Percentiles rank a stretch among this genome's conserved stretches.
These are phyloP conservation scores for Suillus occidentalis DNA, from an alignment of 768 basidiomycete genomes.

Conservation along the genomic window DNA sequence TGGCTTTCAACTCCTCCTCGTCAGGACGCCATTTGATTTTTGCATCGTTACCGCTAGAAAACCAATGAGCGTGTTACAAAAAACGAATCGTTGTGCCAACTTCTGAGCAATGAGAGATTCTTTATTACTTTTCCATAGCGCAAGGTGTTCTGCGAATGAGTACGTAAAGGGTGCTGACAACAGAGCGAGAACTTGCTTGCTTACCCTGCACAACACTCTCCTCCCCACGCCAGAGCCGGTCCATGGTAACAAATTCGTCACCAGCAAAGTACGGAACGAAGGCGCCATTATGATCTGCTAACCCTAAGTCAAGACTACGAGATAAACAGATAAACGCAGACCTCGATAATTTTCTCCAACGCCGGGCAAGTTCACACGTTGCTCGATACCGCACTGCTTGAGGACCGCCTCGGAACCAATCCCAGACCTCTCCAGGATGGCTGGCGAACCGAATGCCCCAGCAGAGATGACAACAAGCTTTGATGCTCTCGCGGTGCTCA, in stretches of 20 bases:
- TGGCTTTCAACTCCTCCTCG: constrained; percentile 16
- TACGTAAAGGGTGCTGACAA: not conserved
- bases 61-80: not conserved
- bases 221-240: constrained; percentile 41
- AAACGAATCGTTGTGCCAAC: constrained; percentile 30
- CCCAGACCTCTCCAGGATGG: constrained; percentile 55
- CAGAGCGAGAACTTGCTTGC: constrained; percentile 16
- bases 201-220: constrained; percentile 40
- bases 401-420: constrained; percentile 37
- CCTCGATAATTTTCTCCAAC: constrained; percentile 46
- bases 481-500: constrained; percentile 27
- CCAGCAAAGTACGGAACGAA: constrained; percentile 37
- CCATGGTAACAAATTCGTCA: constrained; percentile 47
- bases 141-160: constrained; percentile 14
- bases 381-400: constrained; percentile 26
- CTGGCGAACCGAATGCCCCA: constrained; percentile 44
- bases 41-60: constrained; percentile 18
- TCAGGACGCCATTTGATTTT: constrained; percentile 26
- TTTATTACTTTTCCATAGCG: constrained; percentile 35
- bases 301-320: too few species aligned
- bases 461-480: constrained; percentile 40
- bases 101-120: constrained; percentile 52
- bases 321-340: not conserved
- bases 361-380: constrained; percentile 37
- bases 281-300: constrained; percentile 30